phyloP scores from a whole-genome alignment of 2,329 filamentous ascomycete genomes.

The Colletotrichum musicola region DNA sequence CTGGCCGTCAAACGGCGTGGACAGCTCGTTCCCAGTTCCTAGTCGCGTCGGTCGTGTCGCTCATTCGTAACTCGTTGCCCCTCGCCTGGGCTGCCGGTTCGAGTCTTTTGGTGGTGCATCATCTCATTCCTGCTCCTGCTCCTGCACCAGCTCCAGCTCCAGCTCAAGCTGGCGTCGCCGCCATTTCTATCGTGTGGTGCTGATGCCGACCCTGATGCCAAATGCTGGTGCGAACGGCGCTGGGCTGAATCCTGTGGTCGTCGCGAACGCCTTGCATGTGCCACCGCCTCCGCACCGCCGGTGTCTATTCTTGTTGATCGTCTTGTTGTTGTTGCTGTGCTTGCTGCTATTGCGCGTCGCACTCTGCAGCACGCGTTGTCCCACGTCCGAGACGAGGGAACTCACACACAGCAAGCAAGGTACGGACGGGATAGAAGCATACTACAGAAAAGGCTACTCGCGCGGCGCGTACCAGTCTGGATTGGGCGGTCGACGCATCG shows the following conservation, averaged over 20 bases:
- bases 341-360: slow-evolving; percentile 18
- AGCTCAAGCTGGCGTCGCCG: neutral
- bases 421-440: slow-evolving; percentile 6
- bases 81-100: slow-evolving; percentile 12
- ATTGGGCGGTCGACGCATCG: slow-evolving; percentile 24
- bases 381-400: slow-evolving; percentile 16
- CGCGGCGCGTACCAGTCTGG: slow-evolving; percentile 28
- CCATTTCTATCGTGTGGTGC: neutral
- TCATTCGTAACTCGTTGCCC: neutral
- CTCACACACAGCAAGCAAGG: slow-evolving; percentile 1
- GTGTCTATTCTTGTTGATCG: neutral
- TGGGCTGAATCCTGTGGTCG: neutral
- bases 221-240: slow-evolving; percentile 4
- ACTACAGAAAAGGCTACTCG: slow-evolving; percentile 14
- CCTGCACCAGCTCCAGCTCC: too few relatives aligned
- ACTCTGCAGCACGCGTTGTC: slow-evolving; percentile 29
- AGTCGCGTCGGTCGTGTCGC: slow-evolving; percentile 12
- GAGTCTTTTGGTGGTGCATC: slow-evolving; percentile 20
- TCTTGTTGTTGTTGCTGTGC: neutral
- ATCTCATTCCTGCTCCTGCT: slow-evolving; percentile 5
- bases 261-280: neutral
- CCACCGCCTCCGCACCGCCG: slow-evolving; percentile 14
- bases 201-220: slow-evolving; percentile 6
- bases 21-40: slow-evolving; percentile 18
- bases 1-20: slow-evolving; percentile 25